Base-by-base conservation (phyloP, 108 stramenopile species). In the Ochromonas danica region DNA sequence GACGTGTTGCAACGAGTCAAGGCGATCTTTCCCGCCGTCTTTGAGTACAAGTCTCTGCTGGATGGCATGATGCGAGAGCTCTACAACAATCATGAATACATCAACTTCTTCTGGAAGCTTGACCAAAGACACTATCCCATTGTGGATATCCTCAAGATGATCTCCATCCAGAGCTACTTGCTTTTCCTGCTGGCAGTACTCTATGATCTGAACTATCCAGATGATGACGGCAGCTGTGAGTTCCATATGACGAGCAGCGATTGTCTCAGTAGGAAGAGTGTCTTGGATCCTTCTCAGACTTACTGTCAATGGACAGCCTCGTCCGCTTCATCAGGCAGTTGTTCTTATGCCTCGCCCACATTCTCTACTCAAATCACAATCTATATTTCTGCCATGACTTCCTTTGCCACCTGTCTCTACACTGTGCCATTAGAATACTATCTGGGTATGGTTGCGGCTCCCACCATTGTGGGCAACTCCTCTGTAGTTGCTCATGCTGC, bases 171-270 rank as follows among this genome's bases (percentile, higher is more conserved):
- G 10, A 67, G 14, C 3, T 31, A 14, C 14, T 67, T 36, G 31
- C 6, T 67, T 3, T 67, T 67, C 10, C 31, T 67, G 10, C 25
- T 67, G 63, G 63, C 63, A 28, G 14, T 67, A 10, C 63, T 67
- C 63, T 67, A 67, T 36, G 63, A 67, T 25, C 31, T 67, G 63
- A 3, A 67, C 3, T 22, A 33, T 31, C 63, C 63, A 28, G 63
- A 35, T 36, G 63, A 67, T 67, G 63, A 67, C 25, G 63, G 63
- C 3, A 14, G 14, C 17, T 67, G 63, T 33, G 30, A 36, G 10
- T 67, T 10, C 10, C 35, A 67, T 36, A 6, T 28, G 27, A 35
- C 63, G 31, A 36, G 10, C 3, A 35, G 3, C 3, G 6, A 3
- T 6, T 67, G 63, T 67, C 63, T 67, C 30, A 28, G 10, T 35